Evolutionary conservation across 2,329 filamentous ascomycete species (phyloP).

Genomic region (Diaporthe citriasiana): DNA sequence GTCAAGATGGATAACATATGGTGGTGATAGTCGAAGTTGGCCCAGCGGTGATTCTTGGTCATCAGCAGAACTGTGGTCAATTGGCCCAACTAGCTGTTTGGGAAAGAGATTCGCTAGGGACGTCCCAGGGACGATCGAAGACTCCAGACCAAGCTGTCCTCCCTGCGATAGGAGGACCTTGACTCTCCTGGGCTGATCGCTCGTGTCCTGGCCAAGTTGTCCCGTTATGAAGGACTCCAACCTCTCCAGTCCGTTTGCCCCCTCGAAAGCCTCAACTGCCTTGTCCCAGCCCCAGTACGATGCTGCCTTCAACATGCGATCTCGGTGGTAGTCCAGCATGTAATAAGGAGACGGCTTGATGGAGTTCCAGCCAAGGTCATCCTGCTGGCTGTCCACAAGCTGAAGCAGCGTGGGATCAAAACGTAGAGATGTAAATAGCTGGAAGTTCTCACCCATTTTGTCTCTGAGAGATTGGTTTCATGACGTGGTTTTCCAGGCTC

Average conservation of each 20-base stretch:
- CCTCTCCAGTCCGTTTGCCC: conserved; percentile 59
- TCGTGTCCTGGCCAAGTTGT: conserved; percentile 46
- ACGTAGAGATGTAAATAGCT: conserved; percentile 79
- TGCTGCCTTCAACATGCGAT: conserved; percentile 79
- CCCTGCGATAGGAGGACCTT: conserved; percentile 67
- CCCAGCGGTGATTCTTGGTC: conserved; percentile 25
- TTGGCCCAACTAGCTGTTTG: conserved; percentile 63
- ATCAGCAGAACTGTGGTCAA: not conserved
- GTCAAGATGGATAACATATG: conserved; percentile 63
- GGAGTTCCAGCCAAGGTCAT: conserved; percentile 67
- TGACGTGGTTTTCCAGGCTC: not conserved
- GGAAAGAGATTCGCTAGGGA: conserved; percentile 71
- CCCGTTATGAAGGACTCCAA: conserved; percentile 57
- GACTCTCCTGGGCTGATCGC: conserved; percentile 60
- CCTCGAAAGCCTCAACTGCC: conserved; percentile 61
- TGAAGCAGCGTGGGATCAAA: conserved; percentile 73
- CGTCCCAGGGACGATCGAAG: conserved; percentile 53
- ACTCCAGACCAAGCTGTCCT: conserved; percentile 62
- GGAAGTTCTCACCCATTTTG: conserved; percentile 62
- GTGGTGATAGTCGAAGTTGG: conserved; percentile 47
- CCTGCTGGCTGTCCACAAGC: conserved; percentile 54
- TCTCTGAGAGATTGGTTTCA: too few relatives aligned
- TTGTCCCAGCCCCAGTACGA: conserved; percentile 67
- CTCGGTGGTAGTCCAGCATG: conserved; percentile 83
- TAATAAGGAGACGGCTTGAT: conserved; percentile 75